Conservation (phyloP, 169 alveolate genomes). For the Cryptosporidium meleagridis region DNA sequence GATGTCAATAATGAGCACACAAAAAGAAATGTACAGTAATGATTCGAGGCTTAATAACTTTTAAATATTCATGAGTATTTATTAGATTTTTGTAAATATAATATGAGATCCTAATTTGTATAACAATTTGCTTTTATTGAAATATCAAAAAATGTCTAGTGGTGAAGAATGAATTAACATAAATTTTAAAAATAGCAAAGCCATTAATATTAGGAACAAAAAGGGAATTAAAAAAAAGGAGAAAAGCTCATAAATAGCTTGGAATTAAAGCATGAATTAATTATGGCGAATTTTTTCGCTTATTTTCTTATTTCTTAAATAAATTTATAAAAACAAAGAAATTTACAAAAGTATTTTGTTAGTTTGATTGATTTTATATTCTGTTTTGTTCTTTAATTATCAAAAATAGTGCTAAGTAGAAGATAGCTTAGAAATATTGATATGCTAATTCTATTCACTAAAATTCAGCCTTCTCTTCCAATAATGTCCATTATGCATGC, state of each 20-base stretch:
- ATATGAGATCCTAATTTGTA: no score
- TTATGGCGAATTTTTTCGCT: not conserved
- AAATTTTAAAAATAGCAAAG: not conserved
- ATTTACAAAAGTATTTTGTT: no score
- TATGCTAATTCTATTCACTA: no score
- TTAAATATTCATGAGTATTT: no score
- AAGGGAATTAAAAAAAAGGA: no score
- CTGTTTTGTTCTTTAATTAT: no score
- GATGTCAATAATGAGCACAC: not conserved
- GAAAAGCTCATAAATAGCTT: not conserved
- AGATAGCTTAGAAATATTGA: no score
- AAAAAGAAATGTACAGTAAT: not conserved
- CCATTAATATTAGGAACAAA: no score
- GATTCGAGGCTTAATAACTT: no score
- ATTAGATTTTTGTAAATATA: no score
- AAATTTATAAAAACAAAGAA: not conserved
- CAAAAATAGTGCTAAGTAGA: not conserved
- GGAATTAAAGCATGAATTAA: not conserved
- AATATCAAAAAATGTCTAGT: no score
- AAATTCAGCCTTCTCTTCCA: not conserved
- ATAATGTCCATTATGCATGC: not conserved
- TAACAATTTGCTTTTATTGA: not conserved
- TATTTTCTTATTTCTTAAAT: not conserved
- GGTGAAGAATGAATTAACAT: no score
- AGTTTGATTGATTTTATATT: not conserved